phyloP scores from a whole-genome alignment of 768 basidiomycete species.

The Calocybe indica region DNA sequence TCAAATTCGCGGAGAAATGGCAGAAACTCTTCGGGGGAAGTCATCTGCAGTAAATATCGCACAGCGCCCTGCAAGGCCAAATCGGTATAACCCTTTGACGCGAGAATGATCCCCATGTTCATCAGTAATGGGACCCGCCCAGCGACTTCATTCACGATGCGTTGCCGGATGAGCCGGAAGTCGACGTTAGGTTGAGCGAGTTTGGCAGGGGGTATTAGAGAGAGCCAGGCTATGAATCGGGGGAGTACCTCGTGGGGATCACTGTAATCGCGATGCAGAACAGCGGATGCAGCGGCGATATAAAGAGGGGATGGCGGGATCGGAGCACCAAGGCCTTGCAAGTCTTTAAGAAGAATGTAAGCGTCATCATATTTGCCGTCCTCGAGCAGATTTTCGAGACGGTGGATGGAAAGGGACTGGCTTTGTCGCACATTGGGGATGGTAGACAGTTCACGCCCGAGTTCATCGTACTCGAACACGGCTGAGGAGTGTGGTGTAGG shows the following conservation, averaged over 20 bases:
- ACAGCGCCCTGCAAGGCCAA: constrained; percentile 18
- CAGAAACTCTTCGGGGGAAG: constrained; percentile 22
- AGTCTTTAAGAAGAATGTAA: background rate
- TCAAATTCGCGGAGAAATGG: constrained; percentile 35
- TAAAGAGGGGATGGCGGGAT: background rate
- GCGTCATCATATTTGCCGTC: background rate
- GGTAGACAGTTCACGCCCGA: too few species aligned
- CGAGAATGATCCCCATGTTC: constrained; percentile 17
- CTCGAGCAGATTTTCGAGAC: background rate
- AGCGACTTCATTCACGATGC: background rate
- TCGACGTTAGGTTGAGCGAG: background rate
- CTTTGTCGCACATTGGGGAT: too few species aligned
- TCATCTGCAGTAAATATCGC: constrained; percentile 38
- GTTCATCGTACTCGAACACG: background rate
- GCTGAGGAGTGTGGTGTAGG: background rate
- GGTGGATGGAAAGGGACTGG: too few species aligned
- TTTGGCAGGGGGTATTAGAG: background rate
- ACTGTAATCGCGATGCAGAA: background rate
- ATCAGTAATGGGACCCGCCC: background rate
- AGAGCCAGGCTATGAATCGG: background rate
- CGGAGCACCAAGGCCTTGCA: background rate
- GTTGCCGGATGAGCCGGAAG: background rate
- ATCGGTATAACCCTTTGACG: constrained; percentile 31
- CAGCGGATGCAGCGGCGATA: background rate
- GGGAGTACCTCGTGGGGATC: background rate